These are phyloP conservation scores for Perkinsus olseni DNA, from an alignment of 169 alveolate genomes.

Conservation along the genomic window DNA sequence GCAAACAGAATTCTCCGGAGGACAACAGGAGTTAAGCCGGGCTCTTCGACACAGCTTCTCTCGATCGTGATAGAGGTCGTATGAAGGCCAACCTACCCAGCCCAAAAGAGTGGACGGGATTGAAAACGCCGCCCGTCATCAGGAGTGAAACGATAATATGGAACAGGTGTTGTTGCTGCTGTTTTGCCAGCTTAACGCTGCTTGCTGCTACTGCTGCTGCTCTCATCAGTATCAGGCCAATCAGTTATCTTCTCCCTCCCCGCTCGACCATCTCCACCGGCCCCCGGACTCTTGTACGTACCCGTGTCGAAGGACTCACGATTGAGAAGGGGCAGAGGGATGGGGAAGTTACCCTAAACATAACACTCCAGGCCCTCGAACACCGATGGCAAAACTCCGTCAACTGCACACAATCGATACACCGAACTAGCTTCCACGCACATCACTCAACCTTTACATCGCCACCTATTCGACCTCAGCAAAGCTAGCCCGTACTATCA, in stretches of 20 bases:
- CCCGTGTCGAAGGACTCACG: background rate
- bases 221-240: background rate
- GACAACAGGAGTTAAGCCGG: background rate
- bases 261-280: background rate
- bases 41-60: no score
- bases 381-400: no score
- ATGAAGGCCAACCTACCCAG: background rate
- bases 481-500: no score
- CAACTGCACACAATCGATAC: no score
- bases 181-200: background rate
- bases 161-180: background rate
- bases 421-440: no score
- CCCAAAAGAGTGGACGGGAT: background rate
- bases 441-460: no score
- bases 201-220: background rate
- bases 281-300: background rate
- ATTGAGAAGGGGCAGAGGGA: background rate
- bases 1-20: background rate
- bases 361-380: no score
- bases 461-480: no score
- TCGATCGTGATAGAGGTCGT: background rate
- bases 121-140: background rate
- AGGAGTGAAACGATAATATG: background rate
- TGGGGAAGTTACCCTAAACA: background rate
- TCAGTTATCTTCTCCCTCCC: background rate